These are phyloP conservation scores for Mucor indicus DNA, from an alignment of 371 early-diverging fungal species.

Conservation along the genomic window DNA sequence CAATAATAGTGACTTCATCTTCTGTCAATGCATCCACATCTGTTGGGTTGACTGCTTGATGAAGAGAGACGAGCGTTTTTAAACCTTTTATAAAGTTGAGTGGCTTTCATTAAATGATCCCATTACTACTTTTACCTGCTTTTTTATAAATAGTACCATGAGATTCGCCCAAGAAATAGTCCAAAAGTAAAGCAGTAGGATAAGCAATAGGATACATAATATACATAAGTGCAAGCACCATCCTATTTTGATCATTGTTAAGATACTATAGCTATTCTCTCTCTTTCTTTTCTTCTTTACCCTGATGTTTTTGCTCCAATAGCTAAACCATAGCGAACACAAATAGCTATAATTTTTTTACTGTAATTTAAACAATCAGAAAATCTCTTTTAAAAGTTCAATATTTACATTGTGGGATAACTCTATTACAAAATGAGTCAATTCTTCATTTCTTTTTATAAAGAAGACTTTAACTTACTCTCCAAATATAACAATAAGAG, in stretches of 20 bases:
- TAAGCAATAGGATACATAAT: constrained; percentile 73
- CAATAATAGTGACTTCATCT: constrained; percentile 94
- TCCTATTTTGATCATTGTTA: constrained; percentile 14
- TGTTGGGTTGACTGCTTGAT: constrained; percentile 59
- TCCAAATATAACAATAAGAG: constrained; percentile 89
- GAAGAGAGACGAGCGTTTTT: constrained; percentile 88
- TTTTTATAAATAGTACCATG: constrained; percentile 81
- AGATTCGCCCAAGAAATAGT: constrained; percentile 77
- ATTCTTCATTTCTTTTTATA: no score
- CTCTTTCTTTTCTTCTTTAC: constrained; percentile 14
- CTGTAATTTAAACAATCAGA: not conserved
- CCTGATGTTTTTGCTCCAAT: constrained; percentile 76
- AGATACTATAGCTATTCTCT: not conserved
- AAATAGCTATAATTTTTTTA: constrained; percentile 39
- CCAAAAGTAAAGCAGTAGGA: constrained; percentile 78
- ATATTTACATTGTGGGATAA: constrained; percentile 44
- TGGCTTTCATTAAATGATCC: no score
- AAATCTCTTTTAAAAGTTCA: constrained; percentile 2
- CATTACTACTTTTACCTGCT: constrained; percentile 31
- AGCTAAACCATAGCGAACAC: constrained; percentile 71
- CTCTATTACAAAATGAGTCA: constrained; percentile 17
- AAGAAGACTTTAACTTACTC: no score
- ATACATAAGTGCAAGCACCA: constrained; percentile 64
- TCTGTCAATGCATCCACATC: constrained; percentile 80
- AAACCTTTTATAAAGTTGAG: constrained; percentile 57